Evolutionary conservation across 139 green algal genomes (phyloP), one percentile per base, ranked within the genome.

Genomic region (Nannochloris sp.): DNA sequence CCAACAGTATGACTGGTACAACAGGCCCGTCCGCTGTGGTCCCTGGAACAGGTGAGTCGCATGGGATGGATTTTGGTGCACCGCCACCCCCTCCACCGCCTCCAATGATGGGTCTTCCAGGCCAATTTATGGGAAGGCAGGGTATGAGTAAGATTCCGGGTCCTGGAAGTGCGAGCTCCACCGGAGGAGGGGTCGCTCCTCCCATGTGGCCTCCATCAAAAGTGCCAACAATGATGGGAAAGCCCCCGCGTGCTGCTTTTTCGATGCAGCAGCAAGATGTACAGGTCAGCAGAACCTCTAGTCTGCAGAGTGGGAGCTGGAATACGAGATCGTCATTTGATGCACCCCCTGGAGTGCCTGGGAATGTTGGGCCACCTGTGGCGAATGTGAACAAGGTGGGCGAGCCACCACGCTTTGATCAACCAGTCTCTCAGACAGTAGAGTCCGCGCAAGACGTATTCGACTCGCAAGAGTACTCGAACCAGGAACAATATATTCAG

Each of bases 11-110:
- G 12, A 64, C 57, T 18, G 57, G 57, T 0, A 31, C 19, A 0
- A 18, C 56, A n/a, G 57, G 57, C 15, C 57, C 57, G 15, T 31
- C 57, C 5, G 18, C 57, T 51, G 40, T 64, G 46, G 46, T 53
- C 15, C 46, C 46, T 9, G 46, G 46, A 12, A 12, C 34, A 40
- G 34, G 34, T 3, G 34, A 40, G 34, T 40, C 34, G 34, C 34
- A 40, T 40, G 34, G 34, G 34, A 40, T 40, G 34, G 34, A 40
- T 11, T 40, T 40, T 40, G 34, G 34, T 40, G 25, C 18, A 34
- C 16, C 25, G 4, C 34, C 9, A 11, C 51, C 34, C 0, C 16
- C 5, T n/a, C 31, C 8, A 21, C 29, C 9, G 11, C 54, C 19
- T 16, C 46, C 49, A 4, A 43, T 43, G 34, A 21, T 43, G 34